Base-by-base conservation (phyloP, 2,329 filamentous ascomycete genomes). In the Diaporthe eres region DNA sequence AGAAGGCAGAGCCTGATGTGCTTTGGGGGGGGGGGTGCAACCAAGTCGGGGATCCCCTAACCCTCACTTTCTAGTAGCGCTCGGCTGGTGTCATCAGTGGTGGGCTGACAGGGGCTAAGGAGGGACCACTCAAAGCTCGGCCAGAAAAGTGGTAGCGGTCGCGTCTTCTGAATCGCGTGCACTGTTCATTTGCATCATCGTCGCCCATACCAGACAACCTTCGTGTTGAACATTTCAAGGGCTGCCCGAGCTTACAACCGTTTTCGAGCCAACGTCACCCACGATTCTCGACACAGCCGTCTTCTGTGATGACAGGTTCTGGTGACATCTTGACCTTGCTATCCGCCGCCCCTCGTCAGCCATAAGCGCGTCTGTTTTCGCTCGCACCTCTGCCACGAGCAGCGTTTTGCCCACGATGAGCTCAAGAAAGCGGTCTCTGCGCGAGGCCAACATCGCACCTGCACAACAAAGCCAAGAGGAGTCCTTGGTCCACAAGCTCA, bases 401-500 rank as follows among this genome's bases (percentile, higher is more conserved):
- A 49, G 49, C 73, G 42, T 44, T 47, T 72, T 44, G 51, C 63
- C 60, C 75, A 89, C 88, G 86, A 85, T 85, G 67, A 85, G 86
- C 34, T 83, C 85, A 55, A 85, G 87, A 80, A 90, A 90, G 83
- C 85, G 88, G 81, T 82, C 86, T 76, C 79, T 85, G 77, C 85
- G 85, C 80, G 87, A 89, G 79, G 82, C 84, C 78, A 85, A 86
- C 68, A 76, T 81, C 77, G 78, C 83, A 78, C 60, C 83, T 78
- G 78, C 76, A 4, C 77, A 79, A 49, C 72, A 75, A 10, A 75
- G 80, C 10, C 80, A 82, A 31, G 82, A 84, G 75, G 79, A 80
- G 2, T 82, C 85, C 5, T 80, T 92, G 73, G 87, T 97, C 39
- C 86, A 91, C 75, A 92, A 89, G 78, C 90, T 98, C 79, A 92